Conservation (phyloP, 805 yeast genomes). For the Barnettozyma californica region DNA sequence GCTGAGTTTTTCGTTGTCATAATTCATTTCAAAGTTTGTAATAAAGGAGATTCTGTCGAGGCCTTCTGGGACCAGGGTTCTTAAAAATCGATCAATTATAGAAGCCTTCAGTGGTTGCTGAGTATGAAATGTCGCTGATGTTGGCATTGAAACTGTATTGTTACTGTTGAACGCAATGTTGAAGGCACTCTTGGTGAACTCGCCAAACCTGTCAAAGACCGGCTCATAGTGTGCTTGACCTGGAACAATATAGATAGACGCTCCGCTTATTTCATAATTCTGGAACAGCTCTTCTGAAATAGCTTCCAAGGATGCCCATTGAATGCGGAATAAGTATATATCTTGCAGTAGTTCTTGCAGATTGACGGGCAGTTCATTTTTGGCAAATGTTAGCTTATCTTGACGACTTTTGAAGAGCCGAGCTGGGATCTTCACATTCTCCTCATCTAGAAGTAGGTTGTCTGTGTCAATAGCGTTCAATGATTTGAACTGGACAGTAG, state of each 20-base stretch:
- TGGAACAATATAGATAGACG: constrained; percentile 19
- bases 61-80: constrained; percentile 8
- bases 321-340: constrained; percentile 17
- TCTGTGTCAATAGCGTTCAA: constrained; percentile 22
- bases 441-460: constrained; percentile 16
- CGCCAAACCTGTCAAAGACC: constrained; percentile 18
- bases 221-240: constrained; percentile 17
- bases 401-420: constrained; percentile 17
- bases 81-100: constrained; percentile 15
- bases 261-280: constrained; percentile 17
- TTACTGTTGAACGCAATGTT: constrained; percentile 12
- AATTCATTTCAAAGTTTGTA: constrained; percentile 18
- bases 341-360: constrained; percentile 10
- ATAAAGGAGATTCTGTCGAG: constrained; percentile 20
- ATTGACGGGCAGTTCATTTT: constrained; percentile 17
- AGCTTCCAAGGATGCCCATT: constrained; percentile 13
- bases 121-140: constrained; percentile 20
- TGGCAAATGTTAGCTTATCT: constrained; percentile 15
- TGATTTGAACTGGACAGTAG: constrained; percentile 16
- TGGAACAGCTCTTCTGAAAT: constrained; percentile 12
- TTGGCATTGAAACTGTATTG: constrained; percentile 17
- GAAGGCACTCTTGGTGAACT: constrained; percentile 10
- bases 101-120: constrained; percentile 14
- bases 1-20: constrained; percentile 10
- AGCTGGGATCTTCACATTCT: constrained; percentile 16